Evolutionary conservation across 2,329 filamentous ascomycete genomes (phyloP).

Genomic region (Stylonectria norvegica): DNA sequence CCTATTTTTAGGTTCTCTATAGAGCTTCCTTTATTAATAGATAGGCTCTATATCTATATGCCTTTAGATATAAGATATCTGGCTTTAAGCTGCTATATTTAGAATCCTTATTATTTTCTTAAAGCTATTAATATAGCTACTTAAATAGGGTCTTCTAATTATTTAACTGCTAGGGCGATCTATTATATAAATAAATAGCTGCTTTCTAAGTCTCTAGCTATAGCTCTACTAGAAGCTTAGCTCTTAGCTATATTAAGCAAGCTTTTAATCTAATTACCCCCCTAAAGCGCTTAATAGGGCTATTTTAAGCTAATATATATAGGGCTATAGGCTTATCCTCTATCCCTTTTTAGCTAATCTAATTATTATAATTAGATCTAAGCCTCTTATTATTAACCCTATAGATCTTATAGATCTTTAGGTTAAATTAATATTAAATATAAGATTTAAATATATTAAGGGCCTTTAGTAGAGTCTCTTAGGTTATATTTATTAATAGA

Average conservation of each 20-base stretch:
- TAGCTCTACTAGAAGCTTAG: slow-evolving; percentile 1
- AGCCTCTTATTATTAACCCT: slow-evolving; percentile 2
- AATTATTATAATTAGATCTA: background rate
- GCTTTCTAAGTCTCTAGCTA: slow-evolving; percentile 1
- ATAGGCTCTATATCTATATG: slow-evolving; percentile 6
- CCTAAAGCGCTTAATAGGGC: slow-evolving; percentile 1
- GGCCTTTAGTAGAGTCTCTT: background rate
- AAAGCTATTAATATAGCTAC: slow-evolving; percentile 3
- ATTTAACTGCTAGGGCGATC: slow-evolving; percentile 3
- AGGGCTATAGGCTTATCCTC: background rate
- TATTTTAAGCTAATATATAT: slow-evolving; percentile 4
- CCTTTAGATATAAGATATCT: slow-evolving; percentile 3
- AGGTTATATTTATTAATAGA: background rate
- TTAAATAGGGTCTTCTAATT: slow-evolving; percentile 4
- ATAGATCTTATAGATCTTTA: slow-evolving; percentile 2
- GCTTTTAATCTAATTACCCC: slow-evolving; percentile 3
- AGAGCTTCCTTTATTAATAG: slow-evolving; percentile 3
- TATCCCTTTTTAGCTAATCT: background rate
- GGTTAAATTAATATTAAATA: background rate
- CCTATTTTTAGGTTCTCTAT: background rate
- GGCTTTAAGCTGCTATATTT: background rate
- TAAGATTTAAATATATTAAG: background rate
- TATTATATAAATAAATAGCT: slow-evolving; percentile 7
- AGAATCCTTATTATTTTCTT: slow-evolving; percentile 2
- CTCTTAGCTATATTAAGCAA: slow-evolving; percentile 1